Evolutionary conservation across 257 asterid genomes (phyloP).

Genomic region (Przewalskia tangutica): DNA sequence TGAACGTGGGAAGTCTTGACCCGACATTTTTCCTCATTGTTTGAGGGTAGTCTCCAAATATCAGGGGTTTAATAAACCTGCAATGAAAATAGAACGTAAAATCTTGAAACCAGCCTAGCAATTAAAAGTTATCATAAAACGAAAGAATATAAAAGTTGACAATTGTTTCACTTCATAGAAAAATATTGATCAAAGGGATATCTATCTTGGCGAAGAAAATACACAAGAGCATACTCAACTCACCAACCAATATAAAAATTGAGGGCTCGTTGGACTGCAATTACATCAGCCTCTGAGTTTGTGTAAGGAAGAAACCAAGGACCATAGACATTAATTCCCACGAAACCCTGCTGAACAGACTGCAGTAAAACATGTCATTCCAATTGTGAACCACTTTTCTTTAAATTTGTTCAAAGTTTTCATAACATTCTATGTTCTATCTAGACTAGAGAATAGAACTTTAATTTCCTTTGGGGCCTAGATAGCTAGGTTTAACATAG

Average conservation of each 20-base stretch:
- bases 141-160: background rate
- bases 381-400: background rate
- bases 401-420: background rate
- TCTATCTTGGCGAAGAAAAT: background rate
- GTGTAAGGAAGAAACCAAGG: slow-evolving; percentile 25
- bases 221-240: background rate
- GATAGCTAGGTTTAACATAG: too few species aligned
- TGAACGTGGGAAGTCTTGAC: slow-evolving; percentile 34
- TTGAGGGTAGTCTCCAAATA: slow-evolving; percentile 56
- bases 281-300: slow-evolving; percentile 25
- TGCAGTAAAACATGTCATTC: slow-evolving; percentile 9
- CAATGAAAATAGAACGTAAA: background rate
- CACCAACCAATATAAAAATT: slow-evolving; percentile 49
- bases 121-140: background rate
- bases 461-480: too few species aligned
- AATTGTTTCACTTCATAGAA: background rate
- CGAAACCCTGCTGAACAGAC: slow-evolving; percentile 42
- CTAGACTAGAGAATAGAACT: background rate
- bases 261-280: slow-evolving; percentile 34
- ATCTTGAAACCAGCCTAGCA: background rate
- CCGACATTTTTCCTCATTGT: slow-evolving; percentile 27
- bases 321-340: slow-evolving; percentile 39
- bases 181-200: background rate
- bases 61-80: slow-evolving; percentile 46
- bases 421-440: background rate